Evolutionary conservation across 208 protist species (phyloP).

Genomic region (Leishmania turanica): DNA sequence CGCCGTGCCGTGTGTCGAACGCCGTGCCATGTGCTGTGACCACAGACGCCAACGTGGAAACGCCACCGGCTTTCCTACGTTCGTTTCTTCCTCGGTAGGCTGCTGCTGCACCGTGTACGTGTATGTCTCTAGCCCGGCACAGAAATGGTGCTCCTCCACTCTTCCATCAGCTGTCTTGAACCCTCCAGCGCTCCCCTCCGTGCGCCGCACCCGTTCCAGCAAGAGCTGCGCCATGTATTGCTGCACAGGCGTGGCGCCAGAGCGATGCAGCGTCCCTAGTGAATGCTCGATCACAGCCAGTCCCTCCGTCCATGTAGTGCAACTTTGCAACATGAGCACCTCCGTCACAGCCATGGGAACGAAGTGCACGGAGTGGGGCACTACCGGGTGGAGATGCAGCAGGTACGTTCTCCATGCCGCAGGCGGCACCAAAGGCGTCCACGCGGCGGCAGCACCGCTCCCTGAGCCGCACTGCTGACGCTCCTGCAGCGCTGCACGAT

Average conservation of each 20-base stretch:
- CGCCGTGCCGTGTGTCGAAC: constrained; percentile 1
- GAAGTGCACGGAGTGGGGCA: constrained; percentile 65
- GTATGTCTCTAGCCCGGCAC: constrained; percentile 6
- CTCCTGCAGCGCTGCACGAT: not conserved
- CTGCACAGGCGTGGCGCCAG: constrained; percentile 55
- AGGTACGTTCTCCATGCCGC: constrained; percentile 5
- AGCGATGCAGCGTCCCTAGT: constrained; percentile 36
- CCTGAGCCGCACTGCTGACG: constrained; percentile 14
- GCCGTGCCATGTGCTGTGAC: not conserved
- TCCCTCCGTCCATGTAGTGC: constrained; percentile 29
- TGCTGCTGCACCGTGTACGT: constrained; percentile 16
- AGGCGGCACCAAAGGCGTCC: constrained; percentile 1
- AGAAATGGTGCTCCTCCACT: constrained; percentile 9
- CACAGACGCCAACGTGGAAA: constrained; percentile 8
- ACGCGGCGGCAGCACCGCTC: not conserved
- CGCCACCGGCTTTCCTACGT: not conserved
- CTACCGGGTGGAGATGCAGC: constrained; percentile 8
- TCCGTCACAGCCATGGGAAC: constrained; percentile 49
- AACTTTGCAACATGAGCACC: constrained; percentile 38
- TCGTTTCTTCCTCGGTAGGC: not conserved
- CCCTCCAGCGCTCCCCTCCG: not conserved
- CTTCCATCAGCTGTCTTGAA: not conserved
- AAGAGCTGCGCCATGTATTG: constrained; percentile 40
- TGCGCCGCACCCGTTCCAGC: constrained; percentile 29
- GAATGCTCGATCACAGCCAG: constrained; percentile 48